phyloP scores from a whole-genome alignment of 441 rosid genomes.

The Gossypium aridum region DNA sequence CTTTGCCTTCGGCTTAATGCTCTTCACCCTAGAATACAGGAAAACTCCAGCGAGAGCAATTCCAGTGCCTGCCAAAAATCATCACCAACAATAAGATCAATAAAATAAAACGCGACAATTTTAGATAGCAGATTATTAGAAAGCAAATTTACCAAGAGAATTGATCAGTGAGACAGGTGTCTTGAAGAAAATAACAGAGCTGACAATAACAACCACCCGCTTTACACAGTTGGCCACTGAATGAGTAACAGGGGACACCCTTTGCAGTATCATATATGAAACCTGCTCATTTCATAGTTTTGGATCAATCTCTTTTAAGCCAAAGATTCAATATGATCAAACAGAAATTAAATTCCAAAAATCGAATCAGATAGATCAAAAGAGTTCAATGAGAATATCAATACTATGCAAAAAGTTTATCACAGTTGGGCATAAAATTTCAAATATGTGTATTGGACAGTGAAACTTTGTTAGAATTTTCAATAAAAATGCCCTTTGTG shows the following conservation, averaged over 20 bases:
- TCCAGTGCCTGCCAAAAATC: slow-evolving; percentile 63
- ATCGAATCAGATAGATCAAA: not conserved
- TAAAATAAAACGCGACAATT: not conserved
- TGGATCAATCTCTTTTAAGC: not conserved
- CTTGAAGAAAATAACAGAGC: slow-evolving; percentile 86
- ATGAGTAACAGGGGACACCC: slow-evolving; percentile 98
- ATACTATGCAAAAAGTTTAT: not conserved
- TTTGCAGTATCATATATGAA: slow-evolving; percentile 87
- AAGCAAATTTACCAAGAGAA: slow-evolving; percentile 53
- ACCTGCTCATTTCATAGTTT: slow-evolving; percentile 40
- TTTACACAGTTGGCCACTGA: slow-evolving; percentile 99
- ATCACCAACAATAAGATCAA: not conserved
- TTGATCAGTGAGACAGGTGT: slow-evolving; percentile 82
- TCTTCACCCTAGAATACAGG: slow-evolving; percentile 86
- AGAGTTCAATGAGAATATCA: not conserved
- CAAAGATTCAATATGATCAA: not conserved
- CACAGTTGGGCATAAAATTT: not conserved
- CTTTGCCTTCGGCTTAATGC: slow-evolving; percentile 85
- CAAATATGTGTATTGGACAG: not conserved
- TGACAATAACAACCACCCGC: slow-evolving; percentile 96
- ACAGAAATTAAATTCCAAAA: not conserved
- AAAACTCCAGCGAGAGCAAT: slow-evolving; percentile 93
- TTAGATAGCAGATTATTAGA: not conserved
- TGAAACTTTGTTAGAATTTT: not conserved
- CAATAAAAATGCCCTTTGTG: not conserved